Conservation (phyloP, 805 yeast genomes). For the Barnettozyma pratensis region DNA sequence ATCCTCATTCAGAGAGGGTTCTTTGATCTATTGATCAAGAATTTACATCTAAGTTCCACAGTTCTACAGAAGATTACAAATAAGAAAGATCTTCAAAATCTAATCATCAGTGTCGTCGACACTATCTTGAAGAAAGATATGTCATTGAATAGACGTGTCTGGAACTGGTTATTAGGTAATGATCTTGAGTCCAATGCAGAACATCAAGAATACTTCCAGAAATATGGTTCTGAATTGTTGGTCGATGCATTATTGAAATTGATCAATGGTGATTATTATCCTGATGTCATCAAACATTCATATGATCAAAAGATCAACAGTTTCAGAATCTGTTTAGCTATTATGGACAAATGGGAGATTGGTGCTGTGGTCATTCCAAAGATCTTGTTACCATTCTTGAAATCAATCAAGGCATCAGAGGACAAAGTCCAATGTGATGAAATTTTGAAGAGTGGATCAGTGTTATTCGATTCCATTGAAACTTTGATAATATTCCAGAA, state of each 20-base stretch:
- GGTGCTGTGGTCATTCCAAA: constrained; percentile 70
- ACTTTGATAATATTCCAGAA: constrained; percentile 73
- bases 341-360: constrained; percentile 94
- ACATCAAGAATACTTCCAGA: constrained; percentile 45
- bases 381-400: constrained; percentile 61
- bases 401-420: constrained; percentile 35
- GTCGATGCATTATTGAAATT: constrained; percentile 47
- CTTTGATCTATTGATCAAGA: constrained; percentile 69
- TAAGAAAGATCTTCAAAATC: constrained; percentile 47
- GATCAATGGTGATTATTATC: constrained; percentile 30
- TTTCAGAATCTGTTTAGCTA: constrained; percentile 59
- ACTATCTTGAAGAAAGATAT: constrained; percentile 80
- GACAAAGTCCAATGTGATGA: constrained; percentile 32
- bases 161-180: constrained; percentile 93
- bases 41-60: constrained; percentile 59
- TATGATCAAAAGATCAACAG: constrained; percentile 40
- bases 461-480: constrained; percentile 85
- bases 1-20: constrained; percentile 82
- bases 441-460: constrained; percentile 51
- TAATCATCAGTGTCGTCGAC: constrained; percentile 58
- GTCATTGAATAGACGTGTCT: constrained; percentile 89
- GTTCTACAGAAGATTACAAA: constrained; percentile 45
- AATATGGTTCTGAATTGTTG: constrained; percentile 48
- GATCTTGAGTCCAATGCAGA: constrained; percentile 29
- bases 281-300: constrained; percentile 11